Evolutionary conservation across 2,329 filamentous ascomycete species (phyloP).

Genomic region (Ambrosiella cleistominuta): DNA sequence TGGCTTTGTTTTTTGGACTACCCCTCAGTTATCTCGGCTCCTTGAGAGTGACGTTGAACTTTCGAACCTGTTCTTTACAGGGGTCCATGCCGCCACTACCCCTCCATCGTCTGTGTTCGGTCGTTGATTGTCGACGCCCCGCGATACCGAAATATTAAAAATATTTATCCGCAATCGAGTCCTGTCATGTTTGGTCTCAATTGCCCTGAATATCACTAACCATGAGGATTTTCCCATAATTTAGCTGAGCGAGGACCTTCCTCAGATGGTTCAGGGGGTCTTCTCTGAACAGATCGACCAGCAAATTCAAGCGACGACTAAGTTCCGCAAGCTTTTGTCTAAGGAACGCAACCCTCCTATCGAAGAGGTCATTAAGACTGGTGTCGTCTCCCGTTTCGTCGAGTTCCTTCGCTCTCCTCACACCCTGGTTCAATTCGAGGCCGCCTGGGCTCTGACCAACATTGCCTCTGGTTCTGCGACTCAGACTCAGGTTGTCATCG

Average conservation of each 20-base stretch:
- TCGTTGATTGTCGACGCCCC: not conserved
- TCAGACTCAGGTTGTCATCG: constrained; percentile 97
- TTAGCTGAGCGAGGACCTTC: constrained; percentile 92
- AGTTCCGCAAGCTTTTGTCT: constrained; percentile 92
- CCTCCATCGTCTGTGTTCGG: constrained; percentile 2
- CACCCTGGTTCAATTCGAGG: constrained; percentile 96
- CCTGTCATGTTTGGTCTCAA: not conserved
- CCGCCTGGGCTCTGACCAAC: constrained; percentile 97
- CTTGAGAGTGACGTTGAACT: not conserved
- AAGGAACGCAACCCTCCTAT: constrained; percentile 99
- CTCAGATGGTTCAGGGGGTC: constrained; percentile 92
- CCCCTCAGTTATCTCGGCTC: not conserved
- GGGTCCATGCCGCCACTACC: constrained; percentile 7
- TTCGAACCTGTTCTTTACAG: not conserved
- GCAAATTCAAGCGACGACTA: constrained; percentile 93
- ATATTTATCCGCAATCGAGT: not conserved
- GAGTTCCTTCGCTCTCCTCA: constrained; percentile 96
- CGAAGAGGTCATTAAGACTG: constrained; percentile 97
- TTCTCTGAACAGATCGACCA: constrained; percentile 98
- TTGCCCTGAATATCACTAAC: not conserved
- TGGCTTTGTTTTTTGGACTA: not conserved
- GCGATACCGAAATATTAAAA: not conserved
- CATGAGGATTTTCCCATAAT: not conserved
- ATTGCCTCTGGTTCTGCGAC: constrained; percentile 94
- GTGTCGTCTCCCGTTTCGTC: constrained; percentile 92